These are phyloP conservation scores for Diaporthe capsici DNA, from an alignment of 2,329 filamentous ascomycete species.

Conservation along the genomic window DNA sequence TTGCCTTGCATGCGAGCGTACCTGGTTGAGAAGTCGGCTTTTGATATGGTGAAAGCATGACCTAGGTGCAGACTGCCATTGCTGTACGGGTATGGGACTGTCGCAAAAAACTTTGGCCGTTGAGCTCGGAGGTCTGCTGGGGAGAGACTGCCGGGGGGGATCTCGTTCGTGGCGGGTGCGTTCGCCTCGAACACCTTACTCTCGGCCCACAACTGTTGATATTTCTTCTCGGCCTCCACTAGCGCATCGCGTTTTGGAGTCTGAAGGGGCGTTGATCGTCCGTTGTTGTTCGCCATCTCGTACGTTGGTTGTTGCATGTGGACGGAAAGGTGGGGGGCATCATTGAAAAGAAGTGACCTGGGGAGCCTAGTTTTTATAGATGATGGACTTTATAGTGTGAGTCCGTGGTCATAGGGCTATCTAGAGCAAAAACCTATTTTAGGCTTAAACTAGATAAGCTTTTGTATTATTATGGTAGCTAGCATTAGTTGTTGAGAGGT, in stretches of 20 bases:
- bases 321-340: background rate
- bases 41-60: slow-evolving; percentile 12
- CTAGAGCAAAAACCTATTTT: background rate
- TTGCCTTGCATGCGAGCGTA: slow-evolving; percentile 10
- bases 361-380: background rate
- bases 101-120: slow-evolving; percentile 11
- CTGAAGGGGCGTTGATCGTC: slow-evolving; percentile 5
- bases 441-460: background rate
- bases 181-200: slow-evolving; percentile 4
- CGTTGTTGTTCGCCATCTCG: background rate
- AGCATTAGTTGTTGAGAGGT: too few species aligned
- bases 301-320: slow-evolving; percentile 3
- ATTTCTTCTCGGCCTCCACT: background rate
- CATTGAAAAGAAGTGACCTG: slow-evolving; percentile 1
- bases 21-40: background rate
- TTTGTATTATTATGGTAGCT: background rate
- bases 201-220: slow-evolving; percentile 4
- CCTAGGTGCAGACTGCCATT: slow-evolving; percentile 7
- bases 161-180: background rate
- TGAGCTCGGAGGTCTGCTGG: slow-evolving; percentile 2
- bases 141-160: slow-evolving; percentile 5
- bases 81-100: slow-evolving; percentile 10
- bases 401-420: background rate
- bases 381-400: background rate
- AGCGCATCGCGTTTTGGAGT: background rate